Percentiles rank a stretch among this genome's conserved stretches.
These are phyloP conservation scores for Eimeria falciformis DNA, from an alignment of 169 alveolate species.

Conservation along the genomic window DNA sequence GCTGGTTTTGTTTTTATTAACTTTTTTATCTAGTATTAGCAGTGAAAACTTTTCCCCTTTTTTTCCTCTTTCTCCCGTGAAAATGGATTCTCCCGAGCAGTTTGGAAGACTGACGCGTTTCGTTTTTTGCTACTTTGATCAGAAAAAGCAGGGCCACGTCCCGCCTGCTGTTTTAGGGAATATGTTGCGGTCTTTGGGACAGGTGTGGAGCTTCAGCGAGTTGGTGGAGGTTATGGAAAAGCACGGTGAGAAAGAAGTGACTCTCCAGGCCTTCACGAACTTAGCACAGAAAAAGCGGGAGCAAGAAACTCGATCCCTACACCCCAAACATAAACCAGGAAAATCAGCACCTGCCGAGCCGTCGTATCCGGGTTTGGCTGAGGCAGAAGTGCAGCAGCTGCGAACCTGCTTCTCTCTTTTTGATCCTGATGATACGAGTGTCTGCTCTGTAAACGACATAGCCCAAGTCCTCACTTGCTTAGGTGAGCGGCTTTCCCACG, in stretches of 20 bases:
- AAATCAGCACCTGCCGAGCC: neutral
- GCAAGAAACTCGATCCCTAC: slow-evolving; percentile 15
- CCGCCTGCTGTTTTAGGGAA: slow-evolving; percentile 15
- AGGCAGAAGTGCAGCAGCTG: slow-evolving; percentile 28
- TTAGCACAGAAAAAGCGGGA: slow-evolving; percentile 36
- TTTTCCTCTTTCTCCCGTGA: no score
- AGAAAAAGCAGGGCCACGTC: neutral
- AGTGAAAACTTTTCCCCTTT: no score
- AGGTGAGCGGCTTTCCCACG: slow-evolving; percentile 41
- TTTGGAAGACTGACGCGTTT: neutral
- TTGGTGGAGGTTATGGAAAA: neutral
- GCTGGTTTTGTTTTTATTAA: no score
- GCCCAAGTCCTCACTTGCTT: slow-evolving; percentile 19
- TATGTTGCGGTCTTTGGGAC: slow-evolving; percentile 64
- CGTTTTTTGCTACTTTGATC: neutral
- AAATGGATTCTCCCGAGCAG: neutral
- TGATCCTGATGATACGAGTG: slow-evolving; percentile 21
- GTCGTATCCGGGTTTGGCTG: neutral
- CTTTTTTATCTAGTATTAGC: no score
- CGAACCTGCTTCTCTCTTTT: slow-evolving; percentile 32
- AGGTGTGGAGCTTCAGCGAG: slow-evolving; percentile 41
- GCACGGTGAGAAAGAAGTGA: neutral
- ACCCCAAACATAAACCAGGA: neutral
- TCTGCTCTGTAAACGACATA: slow-evolving; percentile 34
- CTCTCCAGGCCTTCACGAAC: neutral